phyloP scores from a whole-genome alignment of 257 asterid genomes.

The Capsicum pubescens region DNA sequence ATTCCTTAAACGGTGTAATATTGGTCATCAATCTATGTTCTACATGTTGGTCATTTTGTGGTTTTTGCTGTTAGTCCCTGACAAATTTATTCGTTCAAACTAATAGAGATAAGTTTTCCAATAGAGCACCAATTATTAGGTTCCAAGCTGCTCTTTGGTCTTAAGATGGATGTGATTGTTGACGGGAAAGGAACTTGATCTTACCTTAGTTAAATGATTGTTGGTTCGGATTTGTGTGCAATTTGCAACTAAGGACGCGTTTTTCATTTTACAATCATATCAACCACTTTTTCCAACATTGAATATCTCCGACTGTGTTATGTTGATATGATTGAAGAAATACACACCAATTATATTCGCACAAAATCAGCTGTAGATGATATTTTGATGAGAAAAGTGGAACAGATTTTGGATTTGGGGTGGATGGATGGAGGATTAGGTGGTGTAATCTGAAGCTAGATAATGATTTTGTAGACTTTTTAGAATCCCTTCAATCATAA shows the following conservation, averaged over 20 bases:
- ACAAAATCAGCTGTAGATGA: neutral
- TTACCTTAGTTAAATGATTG: neutral
- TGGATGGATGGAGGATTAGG: too few species aligned
- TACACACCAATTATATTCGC: neutral
- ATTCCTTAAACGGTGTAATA: neutral
- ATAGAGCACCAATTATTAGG: slow-evolving; percentile 2
- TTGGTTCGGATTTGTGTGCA: neutral
- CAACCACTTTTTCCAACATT: neutral
- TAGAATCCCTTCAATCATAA: too few species aligned
- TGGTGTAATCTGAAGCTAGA: too few species aligned
- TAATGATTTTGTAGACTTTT: too few species aligned
- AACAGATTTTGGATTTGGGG: too few species aligned
- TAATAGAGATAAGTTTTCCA: neutral
- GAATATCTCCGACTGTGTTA: neutral
- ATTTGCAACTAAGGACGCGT: neutral
- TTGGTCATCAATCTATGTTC: neutral
- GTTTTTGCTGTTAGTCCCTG: neutral
- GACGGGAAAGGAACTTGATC: neutral
- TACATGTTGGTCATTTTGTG: neutral
- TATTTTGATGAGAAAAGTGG: too few species aligned
- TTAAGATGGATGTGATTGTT: neutral
- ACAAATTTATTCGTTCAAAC: neutral
- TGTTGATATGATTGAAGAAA: neutral
- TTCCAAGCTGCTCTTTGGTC: slow-evolving; percentile 14
- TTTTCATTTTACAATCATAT: neutral